These are phyloP conservation scores for Blastomyces parvus DNA, from an alignment of 2,329 filamentous ascomycete species.

Conservation along the genomic window DNA sequence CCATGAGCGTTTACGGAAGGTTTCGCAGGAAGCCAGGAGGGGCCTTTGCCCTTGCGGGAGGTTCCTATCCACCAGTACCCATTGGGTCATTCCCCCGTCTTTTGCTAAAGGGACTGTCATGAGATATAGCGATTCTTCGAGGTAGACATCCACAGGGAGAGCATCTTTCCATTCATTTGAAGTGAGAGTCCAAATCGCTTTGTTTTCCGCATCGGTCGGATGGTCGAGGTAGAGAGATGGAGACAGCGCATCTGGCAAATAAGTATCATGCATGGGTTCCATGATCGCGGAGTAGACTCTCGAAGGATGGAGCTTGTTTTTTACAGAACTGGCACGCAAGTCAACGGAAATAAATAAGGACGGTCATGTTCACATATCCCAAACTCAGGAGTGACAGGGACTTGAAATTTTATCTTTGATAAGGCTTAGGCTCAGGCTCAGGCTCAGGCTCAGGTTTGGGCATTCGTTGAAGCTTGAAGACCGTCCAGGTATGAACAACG, in stretches of 20 bases:
- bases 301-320: not conserved
- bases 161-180: slow-evolving; percentile 51
- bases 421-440: not conserved
- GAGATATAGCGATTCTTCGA: slow-evolving; percentile 51
- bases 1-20: slow-evolving; percentile 51
- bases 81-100: slow-evolving; percentile 51
- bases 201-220: slow-evolving; percentile 49
- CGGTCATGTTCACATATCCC: not conserved
- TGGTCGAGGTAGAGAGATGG: slow-evolving; percentile 37
- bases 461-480: not conserved
- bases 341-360: not conserved
- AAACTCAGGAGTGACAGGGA: not conserved
- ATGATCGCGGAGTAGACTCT: not conserved
- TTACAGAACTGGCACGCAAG: not conserved
- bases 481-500: too few relatives aligned
- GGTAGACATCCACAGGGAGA: slow-evolving; percentile 47
- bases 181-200: slow-evolving; percentile 47
- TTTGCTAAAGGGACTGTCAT: slow-evolving; percentile 49
- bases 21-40: slow-evolving; percentile 56
- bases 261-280: not conserved
- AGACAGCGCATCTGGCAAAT: slow-evolving; percentile 14
- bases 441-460: not conserved
- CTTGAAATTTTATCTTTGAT: too few relatives aligned
- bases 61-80: slow-evolving; percentile 51
- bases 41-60: slow-evolving; percentile 37